A percentile compares a stretch with the other conserved stretches of the same genome.
Evolutionary conservation across 1,139 yeast species (phyloP).

Genomic region (Petasospora rhodanensis): DNA sequence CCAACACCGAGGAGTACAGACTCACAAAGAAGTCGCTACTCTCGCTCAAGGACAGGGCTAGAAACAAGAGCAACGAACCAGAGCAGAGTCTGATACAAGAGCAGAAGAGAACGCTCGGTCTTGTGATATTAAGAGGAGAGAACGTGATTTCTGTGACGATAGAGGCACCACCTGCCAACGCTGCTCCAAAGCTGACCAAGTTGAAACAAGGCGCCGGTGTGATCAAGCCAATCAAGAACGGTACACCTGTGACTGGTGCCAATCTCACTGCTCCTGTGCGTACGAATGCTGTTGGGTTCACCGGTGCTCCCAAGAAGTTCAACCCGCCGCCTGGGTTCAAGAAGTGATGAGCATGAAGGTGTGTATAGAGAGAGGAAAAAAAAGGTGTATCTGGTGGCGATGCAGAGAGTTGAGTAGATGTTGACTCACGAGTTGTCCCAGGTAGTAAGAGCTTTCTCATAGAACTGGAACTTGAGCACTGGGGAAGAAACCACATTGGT

Average conservation of each 20-base stretch:
- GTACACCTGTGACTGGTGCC: constrained; percentile 3
- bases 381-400: background rate
- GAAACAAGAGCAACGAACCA: constrained; percentile 24
- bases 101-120: constrained; percentile 71
- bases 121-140: constrained; percentile 84
- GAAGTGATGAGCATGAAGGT: constrained; percentile 19
- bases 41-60: constrained; percentile 34
- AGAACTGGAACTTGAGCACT: too few relatives aligned
- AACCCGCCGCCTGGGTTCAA: constrained; percentile 42
- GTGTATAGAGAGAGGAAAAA: background rate
- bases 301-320: constrained; percentile 31
- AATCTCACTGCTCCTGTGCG: constrained; percentile 23
- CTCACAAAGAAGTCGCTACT: constrained; percentile 57
- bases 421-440: too few relatives aligned
- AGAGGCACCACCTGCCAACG: constrained; percentile 63
- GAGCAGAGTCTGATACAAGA: constrained; percentile 37
- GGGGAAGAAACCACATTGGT: too few relatives aligned
- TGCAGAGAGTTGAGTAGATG: too few relatives aligned
- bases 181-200: constrained; percentile 15
- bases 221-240: constrained; percentile 22
- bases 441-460: too few relatives aligned
- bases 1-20: constrained; percentile 83
- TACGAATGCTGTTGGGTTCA: constrained; percentile 22
- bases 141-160: constrained; percentile 79
- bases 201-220: constrained; percentile 23